Conservation (phyloP, 2,329 filamentous ascomycete species). For the Aspergillus japonicus region DNA sequence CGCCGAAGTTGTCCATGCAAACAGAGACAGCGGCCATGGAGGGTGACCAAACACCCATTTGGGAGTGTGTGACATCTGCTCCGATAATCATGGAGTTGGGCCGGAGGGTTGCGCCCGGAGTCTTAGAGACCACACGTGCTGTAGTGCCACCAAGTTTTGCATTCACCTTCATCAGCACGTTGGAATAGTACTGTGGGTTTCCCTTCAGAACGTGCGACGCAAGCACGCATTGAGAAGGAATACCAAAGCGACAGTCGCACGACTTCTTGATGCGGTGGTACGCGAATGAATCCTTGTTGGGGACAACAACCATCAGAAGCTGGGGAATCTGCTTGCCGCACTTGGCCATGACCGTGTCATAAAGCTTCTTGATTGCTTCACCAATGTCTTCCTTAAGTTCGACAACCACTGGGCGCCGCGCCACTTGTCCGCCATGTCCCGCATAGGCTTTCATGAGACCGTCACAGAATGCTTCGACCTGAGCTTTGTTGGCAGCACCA, state of each 20-base stretch:
- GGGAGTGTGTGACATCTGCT: constrained; percentile 83
- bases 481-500: constrained; percentile 42
- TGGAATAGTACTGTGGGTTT: constrained; percentile 82
- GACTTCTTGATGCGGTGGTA: constrained; percentile 90
- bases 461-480: constrained; percentile 55
- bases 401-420: constrained; percentile 47
- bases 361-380: constrained; percentile 57
- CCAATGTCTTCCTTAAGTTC: constrained; percentile 47
- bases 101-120: constrained; percentile 38
- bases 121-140: constrained; percentile 49
- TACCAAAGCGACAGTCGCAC: constrained; percentile 79
- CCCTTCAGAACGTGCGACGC: constrained; percentile 65
- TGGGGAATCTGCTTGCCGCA: constrained; percentile 60
- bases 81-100: constrained; percentile 76
- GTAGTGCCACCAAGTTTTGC: constrained; percentile 89
- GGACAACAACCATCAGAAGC: constrained; percentile 76
- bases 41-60: constrained; percentile 63
- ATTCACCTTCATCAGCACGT: constrained; percentile 96
- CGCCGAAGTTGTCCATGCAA: constrained; percentile 68
- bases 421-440: constrained; percentile 60
- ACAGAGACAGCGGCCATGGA: constrained; percentile 89
- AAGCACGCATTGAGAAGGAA: constrained; percentile 81
- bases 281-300: constrained; percentile 65
- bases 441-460: constrained; percentile 63
- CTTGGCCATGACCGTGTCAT: constrained; percentile 54